A percentile compares a stretch with the other conserved stretches of the same genome.
These are phyloP conservation scores for Hypoxylon sp. DNA, from an alignment of 2,329 filamentous ascomycete genomes.

Conservation along the genomic window DNA sequence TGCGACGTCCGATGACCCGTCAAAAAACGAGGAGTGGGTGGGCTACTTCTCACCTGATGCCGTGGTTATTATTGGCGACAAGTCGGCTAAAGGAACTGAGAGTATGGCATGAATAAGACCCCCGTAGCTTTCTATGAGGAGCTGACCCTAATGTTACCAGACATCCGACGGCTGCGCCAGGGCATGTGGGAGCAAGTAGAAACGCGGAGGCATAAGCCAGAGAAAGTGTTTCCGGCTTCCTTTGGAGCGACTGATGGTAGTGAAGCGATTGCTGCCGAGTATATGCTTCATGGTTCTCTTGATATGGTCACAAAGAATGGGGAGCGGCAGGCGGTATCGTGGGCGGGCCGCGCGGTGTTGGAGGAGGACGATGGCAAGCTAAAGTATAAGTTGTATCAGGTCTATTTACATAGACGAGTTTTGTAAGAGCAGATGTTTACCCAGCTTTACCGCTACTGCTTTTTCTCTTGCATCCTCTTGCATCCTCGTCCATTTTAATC, in stretches of 20 bases:
- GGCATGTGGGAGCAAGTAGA: constrained; percentile 62
- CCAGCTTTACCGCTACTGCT: too few relatives aligned
- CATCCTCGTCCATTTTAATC: neutral
- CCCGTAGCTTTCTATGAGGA: neutral
- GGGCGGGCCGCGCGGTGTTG: constrained; percentile 54
- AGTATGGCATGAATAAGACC: constrained; percentile 42
- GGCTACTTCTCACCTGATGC: constrained; percentile 60
- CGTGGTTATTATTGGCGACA: constrained; percentile 60
- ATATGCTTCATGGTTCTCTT: constrained; percentile 54
- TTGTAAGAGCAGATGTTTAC: neutral
- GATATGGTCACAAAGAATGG: constrained; percentile 46
- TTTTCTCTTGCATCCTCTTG: neutral
- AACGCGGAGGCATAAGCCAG: constrained; percentile 59
- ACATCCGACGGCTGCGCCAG: constrained; percentile 58
- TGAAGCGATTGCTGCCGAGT: constrained; percentile 51
- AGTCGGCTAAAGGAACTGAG: constrained; percentile 56
- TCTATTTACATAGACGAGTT: constrained; percentile 52
- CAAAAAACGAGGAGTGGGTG: constrained; percentile 62
- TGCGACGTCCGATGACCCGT: constrained; percentile 59
- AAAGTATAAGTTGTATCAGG: constrained; percentile 54
- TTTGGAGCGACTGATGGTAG: constrained; percentile 48
- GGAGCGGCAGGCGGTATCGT: constrained; percentile 46
- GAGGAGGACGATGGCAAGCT: constrained; percentile 42
- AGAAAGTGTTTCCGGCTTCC: constrained; percentile 60
- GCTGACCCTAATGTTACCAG: constrained; percentile 48